Evolutionary conservation across 169 alveolate genomes (phyloP).

Genomic region (Babesia bigemina): DNA sequence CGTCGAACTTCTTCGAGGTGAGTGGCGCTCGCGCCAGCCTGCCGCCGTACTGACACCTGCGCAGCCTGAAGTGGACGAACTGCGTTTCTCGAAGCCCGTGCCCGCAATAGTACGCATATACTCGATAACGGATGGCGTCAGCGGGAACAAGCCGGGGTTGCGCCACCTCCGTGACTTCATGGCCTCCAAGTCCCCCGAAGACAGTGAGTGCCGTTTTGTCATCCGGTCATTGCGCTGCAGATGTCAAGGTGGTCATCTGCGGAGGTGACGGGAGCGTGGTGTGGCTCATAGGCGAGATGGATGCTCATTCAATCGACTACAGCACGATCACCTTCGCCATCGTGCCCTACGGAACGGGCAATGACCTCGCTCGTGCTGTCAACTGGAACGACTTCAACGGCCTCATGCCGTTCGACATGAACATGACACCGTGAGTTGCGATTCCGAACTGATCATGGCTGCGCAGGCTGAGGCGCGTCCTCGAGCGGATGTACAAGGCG

Average conservation of each 20-base stretch:
- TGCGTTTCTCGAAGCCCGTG: conserved; percentile 48
- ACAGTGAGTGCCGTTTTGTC: conserved; percentile 1
- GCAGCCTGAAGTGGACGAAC: conserved; percentile 46
- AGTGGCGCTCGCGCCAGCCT: neutral
- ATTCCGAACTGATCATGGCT: neutral
- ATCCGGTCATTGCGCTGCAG: neutral
- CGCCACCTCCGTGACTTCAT: conserved; percentile 41
- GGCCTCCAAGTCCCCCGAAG: conserved; percentile 1
- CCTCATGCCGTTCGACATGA: conserved; percentile 76
- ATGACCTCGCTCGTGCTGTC: conserved; percentile 91
- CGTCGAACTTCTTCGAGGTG: conserved; percentile 77
- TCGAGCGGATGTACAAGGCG: conserved; percentile 79
- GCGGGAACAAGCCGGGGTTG: conserved; percentile 83
- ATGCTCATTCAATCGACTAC: conserved; percentile 76
- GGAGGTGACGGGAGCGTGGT: conserved; percentile 97
- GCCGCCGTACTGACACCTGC: neutral
- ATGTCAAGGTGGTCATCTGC: conserved; percentile 83
- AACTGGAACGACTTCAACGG: conserved; percentile 85
- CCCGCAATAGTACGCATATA: conserved; percentile 54
- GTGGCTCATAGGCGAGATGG: conserved; percentile 88
- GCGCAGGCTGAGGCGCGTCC: conserved; percentile 72
- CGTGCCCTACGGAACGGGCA: conserved; percentile 94
- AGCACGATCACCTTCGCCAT: conserved; percentile 83
- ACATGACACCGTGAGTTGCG: conserved; percentile 71
- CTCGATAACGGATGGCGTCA: conserved; percentile 79